Base-by-base conservation (phyloP, 768 basidiomycete genomes). In the Phylloporus sp. region DNA sequence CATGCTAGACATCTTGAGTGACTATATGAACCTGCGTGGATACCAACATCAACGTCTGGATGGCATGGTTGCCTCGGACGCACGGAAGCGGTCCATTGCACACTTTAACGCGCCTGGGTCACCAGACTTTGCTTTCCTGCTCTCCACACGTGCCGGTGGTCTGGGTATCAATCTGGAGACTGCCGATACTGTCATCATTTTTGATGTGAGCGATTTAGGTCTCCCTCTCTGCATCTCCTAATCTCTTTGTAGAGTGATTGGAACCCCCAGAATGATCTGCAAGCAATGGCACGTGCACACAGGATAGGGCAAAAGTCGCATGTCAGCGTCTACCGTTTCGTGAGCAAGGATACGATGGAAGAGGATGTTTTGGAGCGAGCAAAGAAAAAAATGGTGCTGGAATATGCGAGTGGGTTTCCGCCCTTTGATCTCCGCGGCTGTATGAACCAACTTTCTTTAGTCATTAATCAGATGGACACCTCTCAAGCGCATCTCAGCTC, bases 391-490 rank as follows among this genome's bases (percentile, higher is more conserved):
- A 98, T 98, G 97, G 93, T 98, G 39, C 76, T 99, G 56, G 97
- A 99, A 70, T 97, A 98, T 76, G 97, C 97, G 38, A 97, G 95
- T 97, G 71, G 67, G 94, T 88, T 45, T 53, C 47, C 49, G 32
- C 8, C 24, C 15, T 29, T 65, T 62, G 39, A 61, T 60, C 36
- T 54, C 36, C 49, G 22, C 50, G 44, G 27, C 32, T 20, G 24
- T 58, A 39, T 55, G 49, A 55, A 54, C 46, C 23, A 42, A 15
- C 26, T 48, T 44, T 48, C 36, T 47, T n/a, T 68, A 97, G 94
- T 99, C 75, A 97, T 99, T 77, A 97, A 97, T 72, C 95, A 98
- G 73, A 97, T 98, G 90, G 97, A 99, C 73, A 99, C 97, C 22
- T 94, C 95, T 36, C 97, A 97, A 58, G 91, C 91, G 38, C 91